Evolutionary conservation across 2,329 filamentous ascomycete species (phyloP).

Genomic region (Fusarium zealandicum): DNA sequence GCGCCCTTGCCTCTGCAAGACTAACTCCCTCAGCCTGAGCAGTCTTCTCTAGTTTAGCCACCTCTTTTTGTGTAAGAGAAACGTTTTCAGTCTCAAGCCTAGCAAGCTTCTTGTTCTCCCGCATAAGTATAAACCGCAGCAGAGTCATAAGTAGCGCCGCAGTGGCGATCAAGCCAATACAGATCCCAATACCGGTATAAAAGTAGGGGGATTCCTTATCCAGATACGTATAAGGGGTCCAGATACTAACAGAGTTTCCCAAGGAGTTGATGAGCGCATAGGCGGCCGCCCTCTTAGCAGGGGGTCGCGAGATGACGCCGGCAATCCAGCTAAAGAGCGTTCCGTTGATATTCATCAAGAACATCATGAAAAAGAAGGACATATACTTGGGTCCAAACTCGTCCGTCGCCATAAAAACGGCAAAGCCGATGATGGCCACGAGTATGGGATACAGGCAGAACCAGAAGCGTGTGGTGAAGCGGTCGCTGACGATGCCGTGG

Average conservation of each 20-base stretch:
- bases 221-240: background rate
- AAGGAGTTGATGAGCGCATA: background rate
- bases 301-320: background rate
- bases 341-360: slow-evolving; percentile 1
- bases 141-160: background rate
- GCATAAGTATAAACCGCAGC: background rate
- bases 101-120: background rate
- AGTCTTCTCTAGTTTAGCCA: background rate
- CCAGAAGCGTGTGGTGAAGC: background rate
- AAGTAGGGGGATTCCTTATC: background rate
- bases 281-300: background rate
- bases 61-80: background rate
- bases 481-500: background rate
- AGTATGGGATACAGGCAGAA: background rate
- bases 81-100: background rate
- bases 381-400: background rate
- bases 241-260: background rate
- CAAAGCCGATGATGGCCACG: background rate
- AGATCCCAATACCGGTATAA: background rate
- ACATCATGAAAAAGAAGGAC: slow-evolving; percentile 1
- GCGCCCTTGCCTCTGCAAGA: background rate
- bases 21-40: background rate
- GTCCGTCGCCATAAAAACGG: background rate
- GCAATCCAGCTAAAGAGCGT: background rate
- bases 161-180: background rate